Base-by-base conservation (phyloP, 306 rosid genomes). In the Glycine tomentella region DNA sequence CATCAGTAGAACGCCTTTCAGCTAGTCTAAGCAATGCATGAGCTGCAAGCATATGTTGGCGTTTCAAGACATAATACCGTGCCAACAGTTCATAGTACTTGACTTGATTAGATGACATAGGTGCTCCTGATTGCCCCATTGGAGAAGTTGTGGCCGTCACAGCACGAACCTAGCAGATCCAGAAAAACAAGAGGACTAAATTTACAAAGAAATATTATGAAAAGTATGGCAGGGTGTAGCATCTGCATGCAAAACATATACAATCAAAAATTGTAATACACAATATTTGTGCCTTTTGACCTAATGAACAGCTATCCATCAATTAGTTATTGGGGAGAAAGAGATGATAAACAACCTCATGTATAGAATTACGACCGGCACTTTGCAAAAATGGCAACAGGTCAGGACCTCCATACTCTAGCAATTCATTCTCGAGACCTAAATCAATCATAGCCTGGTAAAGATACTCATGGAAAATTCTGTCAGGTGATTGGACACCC, bases 331-430 rank as follows among this genome's bases (percentile, higher is more conserved):
- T 63, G 58, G 44, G 81, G 25, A 78, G 75, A n/a, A n/a, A 73
- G 79, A 76, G 63, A 63, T 51, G 67, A 78, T 9, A 51, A 3
- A 42, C 77, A 83, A 95, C 99, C 97, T 95, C 95, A 46, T 92
- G 94, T 56, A 85, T 86, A 67, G 94, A 88, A 81, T 82, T 90
- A 74, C 88, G 88, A 45, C 97, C 97, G 73, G 97, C 96, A 86
- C 83, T 90, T 86, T 95, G 94, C 76, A 95, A 86, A 82, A 95
- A 95, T 20, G 97, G 89, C 69, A 93, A 90, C 89, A 95, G 87
- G 88, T 95, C 98, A 67, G 98, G 95, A 75, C 99, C 99, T 69
- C 99, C 99, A 67, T 88, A 92, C 84, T 95, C 99, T 75, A 95
- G 80, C 86, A 95, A 88, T 82, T 90, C 98, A 85, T 89, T 86